Base-by-base conservation (phyloP, 305 asterid species). In the Fraxinus ornus region DNA sequence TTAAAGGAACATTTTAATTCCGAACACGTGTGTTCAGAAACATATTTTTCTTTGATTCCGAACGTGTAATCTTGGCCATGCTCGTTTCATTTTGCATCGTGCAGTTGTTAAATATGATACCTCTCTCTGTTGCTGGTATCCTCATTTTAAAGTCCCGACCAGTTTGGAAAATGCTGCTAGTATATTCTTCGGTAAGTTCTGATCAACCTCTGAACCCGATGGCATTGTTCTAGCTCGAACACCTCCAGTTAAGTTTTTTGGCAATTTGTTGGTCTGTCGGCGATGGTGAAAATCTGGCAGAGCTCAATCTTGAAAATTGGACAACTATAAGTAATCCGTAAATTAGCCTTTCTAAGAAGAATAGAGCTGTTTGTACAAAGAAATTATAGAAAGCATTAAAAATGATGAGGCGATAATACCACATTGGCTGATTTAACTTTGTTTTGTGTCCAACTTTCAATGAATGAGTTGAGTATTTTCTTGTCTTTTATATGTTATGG, bases 91-190 rank as follows among this genome's bases (percentile, higher is more conserved):
- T 78, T 70, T 75, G 55, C 74, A 39, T 80, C 70, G 15, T 81
- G 88, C 97, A 95, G 99, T 89, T 97, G 3, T 82, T 95, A 32
- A 95, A 93, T 88, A 95, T 94, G 91, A 91, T 95, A 80, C 99
- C 99, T 71, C 92, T 95, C 79, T 95, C 98, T 35, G 73, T 95
- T 76, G 91, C 94, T 79, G 99, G 99, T 24, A 95, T 94, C 77
- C 85, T 94, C 93, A 92, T 12, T 95, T 95, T 90, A 85, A 92
- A 6, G 99, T 93, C 64, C 90, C 97, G 9, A 94, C 97, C 10
- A 95, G 94, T 85, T 82, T 92, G 87, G 95, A 93, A 88, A 95
- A 95, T 85, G 86, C 97, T 26, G 91, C 93, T 0, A 94, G 99
- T 79, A 94, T 95, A 78, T 89, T 94, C 57, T 93, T 95, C 30